Base-by-base conservation (phyloP, 1,284 basidiomycete species). In the Athelia psychrophila region DNA sequence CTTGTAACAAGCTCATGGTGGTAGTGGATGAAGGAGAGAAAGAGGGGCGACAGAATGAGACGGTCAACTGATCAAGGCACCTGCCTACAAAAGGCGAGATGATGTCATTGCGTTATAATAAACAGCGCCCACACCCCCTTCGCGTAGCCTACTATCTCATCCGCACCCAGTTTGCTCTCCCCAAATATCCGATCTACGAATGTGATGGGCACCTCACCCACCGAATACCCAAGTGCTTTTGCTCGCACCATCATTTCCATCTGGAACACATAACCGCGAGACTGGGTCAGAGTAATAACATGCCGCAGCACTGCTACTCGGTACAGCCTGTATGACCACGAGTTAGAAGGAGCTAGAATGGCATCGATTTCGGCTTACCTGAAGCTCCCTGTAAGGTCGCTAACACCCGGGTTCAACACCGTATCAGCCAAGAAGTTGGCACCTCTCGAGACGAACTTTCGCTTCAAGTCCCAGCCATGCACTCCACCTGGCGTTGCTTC, bases 231-330 rank as follows among this genome's bases (percentile, higher is more conserved):
- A 48, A 90, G 72, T 1, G 88, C 81, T 45, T 86, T 79, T 2
- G 93, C 93, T 3, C 93, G 83, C 23, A 94, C 93, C 79, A 95
- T 93, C 83, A 95, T 95, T 69, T 96, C 93, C 93, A 96, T 96
- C 74, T 96, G 93, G 76, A 96, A 95, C 15, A 96, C 93, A 63
- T 95, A 96, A 2, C 93, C 93, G 58, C 91, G 90, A 16, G 90
- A 93, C 55, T 87, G 81, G 8, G 89, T 93, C 57, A 87, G 77
- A 4, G 84, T 79, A 61, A 96, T 95, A 61, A 96, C 88, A 59
- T 90, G 84, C 49, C 80, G 80, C 53, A 96, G 76, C 4, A 91
- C 92, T 1, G 79, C 77, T 15, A 84, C 70, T 44, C 89, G 84
- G 68, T 95, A 96, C 19, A 96, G 70, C 54, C 91, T 93, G 58